Evolutionary conservation across 1,139 yeast genomes (phyloP).

Genomic region (Geotrichum citri-aurantii): DNA sequence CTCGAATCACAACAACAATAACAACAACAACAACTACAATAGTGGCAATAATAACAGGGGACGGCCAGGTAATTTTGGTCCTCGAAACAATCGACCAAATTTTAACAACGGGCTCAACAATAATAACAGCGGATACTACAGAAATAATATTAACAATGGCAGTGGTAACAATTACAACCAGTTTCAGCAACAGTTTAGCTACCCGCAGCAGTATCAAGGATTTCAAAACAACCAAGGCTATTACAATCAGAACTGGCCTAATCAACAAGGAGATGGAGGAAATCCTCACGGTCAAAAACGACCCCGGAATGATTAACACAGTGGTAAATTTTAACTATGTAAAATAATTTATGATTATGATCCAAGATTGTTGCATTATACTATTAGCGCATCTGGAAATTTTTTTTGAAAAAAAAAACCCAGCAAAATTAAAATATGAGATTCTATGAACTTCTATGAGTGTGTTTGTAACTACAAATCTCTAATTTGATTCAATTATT

Average conservation of each 20-base stretch:
- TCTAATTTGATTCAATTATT: too few species aligned
- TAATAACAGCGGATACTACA: slow-evolving; percentile 4
- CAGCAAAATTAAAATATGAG: too few species aligned
- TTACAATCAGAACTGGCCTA: neutral
- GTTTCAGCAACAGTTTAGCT: slow-evolving; percentile 21
- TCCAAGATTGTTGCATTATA: neutral
- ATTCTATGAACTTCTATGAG: too few species aligned
- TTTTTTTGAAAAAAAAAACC: too few species aligned
- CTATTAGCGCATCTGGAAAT: too few species aligned
- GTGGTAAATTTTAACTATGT: neutral
- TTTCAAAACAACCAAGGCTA: slow-evolving; percentile 13
- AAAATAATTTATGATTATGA: neutral
- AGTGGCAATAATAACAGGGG: slow-evolving; percentile 10
- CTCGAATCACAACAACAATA: slow-evolving; percentile 22
- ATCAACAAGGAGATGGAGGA: slow-evolving; percentile 20
- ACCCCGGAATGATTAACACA: slow-evolving; percentile 13
- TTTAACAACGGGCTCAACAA: slow-evolving; percentile 1
- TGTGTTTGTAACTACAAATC: too few species aligned
- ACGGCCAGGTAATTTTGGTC: slow-evolving; percentile 1
- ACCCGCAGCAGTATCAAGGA: slow-evolving; percentile 20
- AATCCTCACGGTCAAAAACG: slow-evolving; percentile 26
- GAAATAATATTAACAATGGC: slow-evolving; percentile 1
- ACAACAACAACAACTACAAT: slow-evolving; percentile 21
- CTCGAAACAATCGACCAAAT: neutral
- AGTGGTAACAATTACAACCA: neutral